Base-by-base conservation (phyloP, 306 rosid species). In the Spatholobus suberectus region DNA sequence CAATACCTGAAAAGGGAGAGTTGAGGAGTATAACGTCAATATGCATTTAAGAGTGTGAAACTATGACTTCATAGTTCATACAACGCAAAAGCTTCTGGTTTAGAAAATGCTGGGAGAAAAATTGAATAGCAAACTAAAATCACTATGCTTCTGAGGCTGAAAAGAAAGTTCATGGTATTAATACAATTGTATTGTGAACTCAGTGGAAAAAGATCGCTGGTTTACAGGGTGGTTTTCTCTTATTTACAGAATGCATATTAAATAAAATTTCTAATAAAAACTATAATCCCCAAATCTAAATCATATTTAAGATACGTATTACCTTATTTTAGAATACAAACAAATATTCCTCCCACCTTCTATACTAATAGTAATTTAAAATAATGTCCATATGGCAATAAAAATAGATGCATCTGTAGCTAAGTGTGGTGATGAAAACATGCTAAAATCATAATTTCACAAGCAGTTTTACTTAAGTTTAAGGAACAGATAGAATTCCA, bases 1-100 rank as follows among this genome's bases (percentile, higher is more conserved):
- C 97, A 91, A 80, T 91, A 93, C 73, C 94, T 93, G 88, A 38
- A 59, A 75, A 76, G 38, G 37, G 14, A 67, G 20, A 61, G 70
- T 20, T 55, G n/a, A 40, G 26, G n/a, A 69, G 34, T 38, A 81
- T 43, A 15, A 77, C 49, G 61, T 27, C 82, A 73, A 17, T 21
- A 51, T 52, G 49, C 52, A 51, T 62, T 24, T 18, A 52, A 57
- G 74, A 63, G 34, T 44, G 37, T 37, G 67, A 52, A 69, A 47
- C 72, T 49, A 17, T 29, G 52, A 59, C 74, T 76, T 14, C 8
- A 15, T 34, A 49, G 59, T 62, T 14, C 69, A 32, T 63, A 63
- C 24, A 67, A 49, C 27, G 23, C 32, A 47, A 65, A 71, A 57
- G 66, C 38, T 40, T 55, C 65, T 24, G 13, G 29, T 20, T 18